These are phyloP conservation scores for Chaetomium globosum DNA, from an alignment of 2,329 filamentous ascomycete genomes.

Conservation along the genomic window DNA sequence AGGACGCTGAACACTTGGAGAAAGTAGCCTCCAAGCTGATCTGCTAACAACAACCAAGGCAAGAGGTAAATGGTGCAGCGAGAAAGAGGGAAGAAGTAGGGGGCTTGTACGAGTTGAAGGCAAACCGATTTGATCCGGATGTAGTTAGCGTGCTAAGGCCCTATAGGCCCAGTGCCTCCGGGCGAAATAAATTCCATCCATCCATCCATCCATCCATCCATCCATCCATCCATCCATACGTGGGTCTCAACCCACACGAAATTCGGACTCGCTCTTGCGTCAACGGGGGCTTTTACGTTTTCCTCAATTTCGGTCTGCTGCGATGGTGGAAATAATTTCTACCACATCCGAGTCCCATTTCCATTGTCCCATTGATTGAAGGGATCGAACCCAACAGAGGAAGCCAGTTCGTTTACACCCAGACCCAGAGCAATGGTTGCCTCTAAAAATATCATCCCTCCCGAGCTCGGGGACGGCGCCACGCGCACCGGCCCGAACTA, in stretches of 20 bases:
- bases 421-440: neutral
- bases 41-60: no score
- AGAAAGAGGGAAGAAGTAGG: no score
- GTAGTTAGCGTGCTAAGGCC: no score
- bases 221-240: no score
- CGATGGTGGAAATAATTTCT: neutral
- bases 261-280: constrained; percentile 15
- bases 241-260: constrained; percentile 8
- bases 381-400: neutral
- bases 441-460: neutral
- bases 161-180: no score
- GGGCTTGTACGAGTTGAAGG: no score
- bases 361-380: neutral
- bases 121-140: no score
- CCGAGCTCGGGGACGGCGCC: neutral
- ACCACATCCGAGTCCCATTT: neutral
- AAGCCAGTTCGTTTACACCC: neutral
- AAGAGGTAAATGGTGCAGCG: no score
- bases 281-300: neutral
- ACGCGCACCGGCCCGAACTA: neutral
- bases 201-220: no score
- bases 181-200: no score
- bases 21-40: no score
- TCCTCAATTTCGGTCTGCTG: neutral
- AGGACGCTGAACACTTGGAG: no score